Conservation (phyloP, 2,329 filamentous ascomycete genomes). For the Chrysoporthe puriensis region DNA sequence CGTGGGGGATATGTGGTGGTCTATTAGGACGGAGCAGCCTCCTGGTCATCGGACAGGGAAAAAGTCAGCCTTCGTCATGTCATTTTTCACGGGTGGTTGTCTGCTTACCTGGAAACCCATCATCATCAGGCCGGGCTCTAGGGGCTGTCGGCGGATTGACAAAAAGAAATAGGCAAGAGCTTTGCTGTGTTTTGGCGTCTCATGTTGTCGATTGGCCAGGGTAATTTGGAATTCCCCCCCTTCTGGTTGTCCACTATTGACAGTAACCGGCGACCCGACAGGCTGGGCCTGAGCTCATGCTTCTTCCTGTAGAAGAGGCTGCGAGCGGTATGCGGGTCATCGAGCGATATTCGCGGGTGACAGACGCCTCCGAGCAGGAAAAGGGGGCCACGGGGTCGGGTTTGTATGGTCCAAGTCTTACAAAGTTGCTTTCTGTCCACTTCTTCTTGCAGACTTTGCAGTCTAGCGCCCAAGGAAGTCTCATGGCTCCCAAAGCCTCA, state of each 20-base stretch:
- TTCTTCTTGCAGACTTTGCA: conserved; percentile 11
- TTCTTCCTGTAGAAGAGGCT: conserved; percentile 15
- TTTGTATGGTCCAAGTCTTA: conserved; percentile 24
- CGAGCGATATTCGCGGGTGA: conserved; percentile 25
- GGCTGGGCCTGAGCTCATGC: conserved; percentile 18
- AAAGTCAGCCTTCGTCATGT: conserved; percentile 22
- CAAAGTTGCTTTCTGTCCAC: conserved; percentile 11
- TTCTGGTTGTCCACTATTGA: conserved; percentile 20
- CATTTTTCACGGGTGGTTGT: conserved; percentile 15
- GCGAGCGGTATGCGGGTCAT: conserved; percentile 24
- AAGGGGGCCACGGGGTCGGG: conserved; percentile 16
- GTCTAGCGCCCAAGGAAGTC: conserved; percentile 18
- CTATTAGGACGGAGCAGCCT: conserved; percentile 19
- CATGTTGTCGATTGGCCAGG: conserved; percentile 21
- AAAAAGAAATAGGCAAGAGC: conserved; percentile 14
- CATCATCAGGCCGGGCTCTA: conserved; percentile 10
- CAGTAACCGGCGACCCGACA: conserved; percentile 21
- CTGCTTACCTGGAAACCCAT: conserved; percentile 10
- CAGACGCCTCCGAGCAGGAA: conserved; percentile 25
- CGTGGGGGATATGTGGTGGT: conserved; percentile 24
- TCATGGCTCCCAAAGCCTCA: conserved; percentile 26
- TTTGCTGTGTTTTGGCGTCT: conserved; percentile 15
- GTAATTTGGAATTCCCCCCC: conserved; percentile 27
- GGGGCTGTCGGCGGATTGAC: conserved; percentile 17
- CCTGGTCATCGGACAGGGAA: conserved; percentile 19